These are phyloP conservation scores for Acanthamoeba royreba DNA, from an alignment of 208 protist genomes.

Conservation along the genomic window DNA sequence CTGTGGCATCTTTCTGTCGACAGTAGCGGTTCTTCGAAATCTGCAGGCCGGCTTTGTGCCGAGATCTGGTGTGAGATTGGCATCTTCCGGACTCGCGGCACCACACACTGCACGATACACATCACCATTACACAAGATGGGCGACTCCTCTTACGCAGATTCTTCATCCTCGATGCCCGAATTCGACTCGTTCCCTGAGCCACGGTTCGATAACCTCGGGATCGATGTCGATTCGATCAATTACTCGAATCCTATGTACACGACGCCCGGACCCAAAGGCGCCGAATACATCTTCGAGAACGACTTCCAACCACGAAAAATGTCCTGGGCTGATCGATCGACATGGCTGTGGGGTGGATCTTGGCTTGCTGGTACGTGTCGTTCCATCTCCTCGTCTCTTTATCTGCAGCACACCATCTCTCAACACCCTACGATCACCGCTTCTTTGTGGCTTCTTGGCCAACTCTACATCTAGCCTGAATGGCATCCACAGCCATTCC, in stretches of 20 bases:
- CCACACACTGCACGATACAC: not conserved
- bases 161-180: not conserved
- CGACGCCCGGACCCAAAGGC: not conserved
- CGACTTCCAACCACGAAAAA: not conserved
- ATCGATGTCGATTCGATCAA: constrained; percentile 16
- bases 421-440: too few species aligned
- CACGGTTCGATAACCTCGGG: not conserved
- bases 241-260: not conserved
- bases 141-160: not conserved
- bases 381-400: not conserved
- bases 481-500: not conserved
- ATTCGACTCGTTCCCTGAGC: not conserved
- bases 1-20: too few species aligned
- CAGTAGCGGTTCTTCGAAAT: too few species aligned
- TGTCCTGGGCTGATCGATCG: constrained; percentile 34
- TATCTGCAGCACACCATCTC: too few species aligned
- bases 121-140: not conserved
- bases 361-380: not conserved
- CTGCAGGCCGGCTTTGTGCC: not conserved
- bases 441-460: too few species aligned
- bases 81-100: not conserved
- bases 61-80: not conserved
- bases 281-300: constrained; percentile 16
- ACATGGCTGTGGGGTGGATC: constrained; percentile 9
- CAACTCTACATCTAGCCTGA: too few species aligned